Percentiles rank a stretch among this genome's conserved stretches.
These are phyloP conservation scores for Priceomyces fermenticarens DNA, from an alignment of 805 yeast species.

Conservation along the genomic window DNA sequence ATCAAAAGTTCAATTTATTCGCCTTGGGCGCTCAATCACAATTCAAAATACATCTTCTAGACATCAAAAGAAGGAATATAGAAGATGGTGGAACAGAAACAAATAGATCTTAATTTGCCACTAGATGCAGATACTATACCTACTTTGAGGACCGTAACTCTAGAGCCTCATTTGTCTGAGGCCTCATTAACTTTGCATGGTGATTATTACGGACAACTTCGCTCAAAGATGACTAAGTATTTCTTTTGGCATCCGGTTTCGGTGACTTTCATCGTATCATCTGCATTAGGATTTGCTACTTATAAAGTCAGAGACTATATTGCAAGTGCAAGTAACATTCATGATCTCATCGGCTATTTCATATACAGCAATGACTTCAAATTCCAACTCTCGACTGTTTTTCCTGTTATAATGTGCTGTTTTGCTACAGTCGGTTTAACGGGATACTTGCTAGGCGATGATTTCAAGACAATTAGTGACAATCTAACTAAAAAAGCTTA, in stretches of 20 bases:
- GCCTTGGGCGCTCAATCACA: too few relatives aligned
- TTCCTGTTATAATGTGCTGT: constrained; percentile 38
- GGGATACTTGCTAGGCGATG: constrained; percentile 42
- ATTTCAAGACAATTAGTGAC: constrained; percentile 38
- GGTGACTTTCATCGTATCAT: constrained; percentile 1
- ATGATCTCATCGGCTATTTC: constrained; percentile 25
- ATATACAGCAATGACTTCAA: constrained; percentile 21
- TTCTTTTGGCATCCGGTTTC: constrained; percentile 44
- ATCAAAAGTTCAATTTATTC: too few relatives aligned
- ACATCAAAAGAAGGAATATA: too few relatives aligned
- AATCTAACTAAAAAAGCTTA: constrained; percentile 21
- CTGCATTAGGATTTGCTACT: constrained; percentile 5
- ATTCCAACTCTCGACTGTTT: constrained; percentile 20
- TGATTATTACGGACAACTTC: constrained; percentile 52
- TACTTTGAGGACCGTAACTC: constrained; percentile 44
- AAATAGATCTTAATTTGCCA: constrained; percentile 53
- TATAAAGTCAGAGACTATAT: constrained; percentile 29
- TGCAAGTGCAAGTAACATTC: constrained; percentile 25
- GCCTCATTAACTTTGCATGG: constrained; percentile 63
- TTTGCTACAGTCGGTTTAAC: constrained; percentile 40
- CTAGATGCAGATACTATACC: constrained; percentile 51
- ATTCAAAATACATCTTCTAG: too few relatives aligned
- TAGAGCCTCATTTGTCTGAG: constrained; percentile 56
- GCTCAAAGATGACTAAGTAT: constrained; percentile 43
- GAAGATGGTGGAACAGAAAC: constrained; percentile 45